Conservation (phyloP, 1,139 yeast genomes). For the Yamadazyma epiphylla region DNA sequence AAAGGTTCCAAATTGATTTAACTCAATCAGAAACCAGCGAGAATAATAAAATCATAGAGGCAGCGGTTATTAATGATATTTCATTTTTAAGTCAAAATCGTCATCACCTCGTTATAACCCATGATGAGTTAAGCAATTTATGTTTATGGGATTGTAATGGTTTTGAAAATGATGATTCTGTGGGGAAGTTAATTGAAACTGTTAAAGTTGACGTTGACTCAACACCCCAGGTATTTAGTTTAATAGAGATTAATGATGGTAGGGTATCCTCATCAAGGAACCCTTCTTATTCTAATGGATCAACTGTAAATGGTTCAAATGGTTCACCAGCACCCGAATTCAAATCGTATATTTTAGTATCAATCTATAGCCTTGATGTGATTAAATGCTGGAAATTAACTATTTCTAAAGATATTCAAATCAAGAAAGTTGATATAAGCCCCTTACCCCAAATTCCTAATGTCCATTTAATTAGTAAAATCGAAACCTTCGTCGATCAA, state of each 20-base stretch:
- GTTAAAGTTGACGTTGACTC: background rate
- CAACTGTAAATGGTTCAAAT: background rate
- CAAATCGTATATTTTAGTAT: constrained; percentile 20
- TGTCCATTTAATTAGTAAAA: constrained; percentile 50
- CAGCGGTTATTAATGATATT: constrained; percentile 32
- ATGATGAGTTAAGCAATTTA: constrained; percentile 52
- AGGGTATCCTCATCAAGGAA: too few relatives aligned
- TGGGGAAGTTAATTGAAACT: background rate
- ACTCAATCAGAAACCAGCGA: constrained; percentile 5
- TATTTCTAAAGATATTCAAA: constrained; percentile 15
- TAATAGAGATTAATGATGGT: background rate
- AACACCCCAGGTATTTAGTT: background rate
- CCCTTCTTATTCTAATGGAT: too few relatives aligned
- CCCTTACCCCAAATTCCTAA: constrained; percentile 24
- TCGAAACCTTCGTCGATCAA: constrained; percentile 45
- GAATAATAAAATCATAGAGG: constrained; percentile 23
- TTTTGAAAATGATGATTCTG: constrained; percentile 22
- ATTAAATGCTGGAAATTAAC: constrained; percentile 29
- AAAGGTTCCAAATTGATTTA: constrained; percentile 29
- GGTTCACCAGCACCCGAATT: too few relatives aligned
- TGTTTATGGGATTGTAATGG: constrained; percentile 65
- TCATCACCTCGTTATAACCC: constrained; percentile 42
- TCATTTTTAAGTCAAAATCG: constrained; percentile 16
- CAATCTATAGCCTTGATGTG: constrained; percentile 22
- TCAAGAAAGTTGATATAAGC: constrained; percentile 19